A percentile compares a stretch with the other conserved stretches of the same genome.
phyloP scores from a whole-genome alignment of 352 stramenopile species.

The Globisporangium echinulatum region DNA sequence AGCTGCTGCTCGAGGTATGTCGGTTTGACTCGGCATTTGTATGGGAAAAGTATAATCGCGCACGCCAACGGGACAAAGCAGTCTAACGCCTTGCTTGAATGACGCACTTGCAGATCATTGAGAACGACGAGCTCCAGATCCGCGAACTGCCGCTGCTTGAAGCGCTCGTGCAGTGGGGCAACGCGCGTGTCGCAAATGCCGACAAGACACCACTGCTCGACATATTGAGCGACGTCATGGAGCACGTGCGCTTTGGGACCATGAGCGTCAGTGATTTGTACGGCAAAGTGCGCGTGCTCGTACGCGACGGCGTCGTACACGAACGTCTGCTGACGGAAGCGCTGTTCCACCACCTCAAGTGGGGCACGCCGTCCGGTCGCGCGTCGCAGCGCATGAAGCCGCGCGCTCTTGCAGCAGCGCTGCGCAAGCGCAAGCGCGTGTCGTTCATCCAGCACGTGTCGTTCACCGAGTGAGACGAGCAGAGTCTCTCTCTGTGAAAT shows the following conservation, averaged over 20 bases:
- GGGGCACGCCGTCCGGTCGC: slow-evolving; percentile 58
- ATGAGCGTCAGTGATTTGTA: slow-evolving; percentile 86
- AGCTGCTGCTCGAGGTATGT: slow-evolving; percentile 65
- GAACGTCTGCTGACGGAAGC: slow-evolving; percentile 73
- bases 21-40: not conserved
- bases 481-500: too few relatives aligned
- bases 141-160: slow-evolving; percentile 75
- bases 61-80: too few relatives aligned
- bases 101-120: slow-evolving; percentile 33
- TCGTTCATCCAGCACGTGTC: slow-evolving; percentile 87
- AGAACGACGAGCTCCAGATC: slow-evolving; percentile 81
- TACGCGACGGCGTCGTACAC: slow-evolving; percentile 54
- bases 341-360: slow-evolving; percentile 85
- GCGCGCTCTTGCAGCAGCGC: slow-evolving; percentile 45
- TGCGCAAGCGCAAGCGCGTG: slow-evolving; percentile 81
- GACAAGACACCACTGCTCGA: slow-evolving; percentile 37
- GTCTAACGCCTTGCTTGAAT: too few relatives aligned
- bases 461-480: slow-evolving; percentile 38
- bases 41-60: too few relatives aligned
- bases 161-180: slow-evolving; percentile 71
- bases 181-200: slow-evolving; percentile 48
- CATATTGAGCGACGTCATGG: slow-evolving; percentile 70
- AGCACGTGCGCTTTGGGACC: slow-evolving; percentile 77
- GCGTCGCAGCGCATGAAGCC: slow-evolving; percentile 57
- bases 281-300: slow-evolving; percentile 75